Evolutionary conservation across 768 basidiomycete genomes (phyloP).

Genomic region (Lactifluus pinguis): DNA sequence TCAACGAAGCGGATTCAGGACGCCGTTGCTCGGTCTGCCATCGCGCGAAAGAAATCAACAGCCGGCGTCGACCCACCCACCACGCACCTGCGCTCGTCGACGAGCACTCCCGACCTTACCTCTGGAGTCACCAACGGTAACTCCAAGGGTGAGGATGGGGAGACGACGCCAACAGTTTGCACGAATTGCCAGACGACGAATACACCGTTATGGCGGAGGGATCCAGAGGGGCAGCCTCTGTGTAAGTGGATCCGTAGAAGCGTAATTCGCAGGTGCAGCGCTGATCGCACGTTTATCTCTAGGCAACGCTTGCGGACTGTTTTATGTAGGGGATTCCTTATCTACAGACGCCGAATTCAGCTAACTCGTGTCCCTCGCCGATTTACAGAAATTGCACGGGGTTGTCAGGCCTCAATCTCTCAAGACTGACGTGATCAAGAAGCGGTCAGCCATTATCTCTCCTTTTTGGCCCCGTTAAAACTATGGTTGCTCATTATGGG

Average conservation of each 20-base stretch:
- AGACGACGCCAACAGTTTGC: conserved; percentile 71
- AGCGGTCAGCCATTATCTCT: conserved; percentile 44
- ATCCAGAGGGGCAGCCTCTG: conserved; percentile 87
- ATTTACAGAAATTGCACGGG: conserved; percentile 80
- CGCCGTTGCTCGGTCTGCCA: conserved; percentile 20
- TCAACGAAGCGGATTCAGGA: conserved; percentile 56
- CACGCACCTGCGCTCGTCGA: conserved; percentile 39
- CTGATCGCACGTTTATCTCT: conserved; percentile 14
- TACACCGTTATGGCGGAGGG: conserved; percentile 87
- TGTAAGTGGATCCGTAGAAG: conserved; percentile 42
- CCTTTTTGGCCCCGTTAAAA: neutral
- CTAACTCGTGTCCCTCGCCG: conserved; percentile 5
- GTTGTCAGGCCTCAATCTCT: conserved; percentile 90
- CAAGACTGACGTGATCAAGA: conserved; percentile 98
- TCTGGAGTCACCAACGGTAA: conserved; percentile 24
- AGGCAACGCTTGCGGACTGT: conserved; percentile 90
- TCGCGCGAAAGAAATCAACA: conserved; percentile 42
- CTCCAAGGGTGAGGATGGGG: conserved; percentile 53
- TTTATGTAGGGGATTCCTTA: conserved; percentile 57
- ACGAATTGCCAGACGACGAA: conserved; percentile 95
- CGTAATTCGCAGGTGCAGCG: conserved; percentile 15
- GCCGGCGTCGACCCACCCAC: conserved; percentile 17
- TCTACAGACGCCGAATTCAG: conserved; percentile 6
- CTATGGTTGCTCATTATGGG: conserved; percentile 7
- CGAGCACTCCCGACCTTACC: conserved; percentile 59